These are phyloP conservation scores for Dovyalis caffra DNA, from an alignment of 345 rosid genomes.

Conservation along the genomic window DNA sequence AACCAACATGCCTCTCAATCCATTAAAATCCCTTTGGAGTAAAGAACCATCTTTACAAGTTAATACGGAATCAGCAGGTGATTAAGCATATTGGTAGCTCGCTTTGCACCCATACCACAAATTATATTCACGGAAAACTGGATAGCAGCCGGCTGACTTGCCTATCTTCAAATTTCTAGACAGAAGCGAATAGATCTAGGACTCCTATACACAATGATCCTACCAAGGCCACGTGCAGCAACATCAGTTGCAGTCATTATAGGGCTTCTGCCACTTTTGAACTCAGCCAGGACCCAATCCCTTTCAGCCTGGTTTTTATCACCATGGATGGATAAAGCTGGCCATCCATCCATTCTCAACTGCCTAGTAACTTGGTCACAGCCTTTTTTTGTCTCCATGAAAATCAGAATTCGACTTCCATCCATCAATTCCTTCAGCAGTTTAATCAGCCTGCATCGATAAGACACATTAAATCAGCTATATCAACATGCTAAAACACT, in stretches of 20 bases:
- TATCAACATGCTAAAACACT: slow-evolving; percentile 4
- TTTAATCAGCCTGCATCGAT: slow-evolving; percentile 57
- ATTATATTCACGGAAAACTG: slow-evolving; percentile 60
- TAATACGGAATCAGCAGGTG: slow-evolving; percentile 10
- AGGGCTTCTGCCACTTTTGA: slow-evolving; percentile 88
- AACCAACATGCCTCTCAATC: slow-evolving; percentile 35
- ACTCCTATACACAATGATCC: slow-evolving; percentile 71
- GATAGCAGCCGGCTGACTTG: slow-evolving; percentile 95
- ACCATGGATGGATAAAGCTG: slow-evolving; percentile 95
- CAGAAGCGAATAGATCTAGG: slow-evolving; percentile 41
- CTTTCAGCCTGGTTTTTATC: slow-evolving; percentile 95
- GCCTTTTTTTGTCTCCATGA: slow-evolving; percentile 89
- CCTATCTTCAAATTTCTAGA: slow-evolving; percentile 44
- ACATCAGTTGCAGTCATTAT: slow-evolving; percentile 98
- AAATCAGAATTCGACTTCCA: slow-evolving; percentile 81
- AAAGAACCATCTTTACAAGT: slow-evolving; percentile 22
- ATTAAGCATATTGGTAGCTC: slow-evolving; percentile 23
- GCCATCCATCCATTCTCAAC: slow-evolving; percentile 99
- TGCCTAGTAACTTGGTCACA: slow-evolving; percentile 96
- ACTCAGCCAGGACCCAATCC: slow-evolving; percentile 94
- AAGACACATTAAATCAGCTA: slow-evolving; percentile 5
- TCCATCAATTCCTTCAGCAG: slow-evolving; percentile 80
- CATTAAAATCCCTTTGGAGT: slow-evolving; percentile 23
- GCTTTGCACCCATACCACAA: slow-evolving; percentile 58
- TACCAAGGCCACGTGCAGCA: slow-evolving; percentile 99